A percentile compares a stretch with the other conserved stretches of the same genome.
Evolutionary conservation across 2,329 filamentous ascomycete species (phyloP).

Genomic region (Paramyrothecium sp.): DNA sequence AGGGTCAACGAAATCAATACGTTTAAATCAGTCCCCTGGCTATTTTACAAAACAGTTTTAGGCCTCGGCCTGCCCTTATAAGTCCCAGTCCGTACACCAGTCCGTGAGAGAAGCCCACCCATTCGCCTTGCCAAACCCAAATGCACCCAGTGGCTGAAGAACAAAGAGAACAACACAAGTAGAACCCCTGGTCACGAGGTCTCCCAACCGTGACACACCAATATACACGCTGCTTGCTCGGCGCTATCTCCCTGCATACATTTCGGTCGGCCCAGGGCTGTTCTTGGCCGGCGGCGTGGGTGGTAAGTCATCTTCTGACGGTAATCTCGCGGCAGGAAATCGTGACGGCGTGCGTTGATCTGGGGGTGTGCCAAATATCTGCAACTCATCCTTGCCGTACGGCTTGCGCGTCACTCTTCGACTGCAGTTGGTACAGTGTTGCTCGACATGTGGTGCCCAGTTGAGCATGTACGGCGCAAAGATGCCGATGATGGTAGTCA

Average conservation of each 20-base stretch:
- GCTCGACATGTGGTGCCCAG: background rate
- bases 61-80: too few relatives aligned
- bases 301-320: background rate
- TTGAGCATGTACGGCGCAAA: background rate
- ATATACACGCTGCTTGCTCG: background rate
- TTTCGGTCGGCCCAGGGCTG: background rate
- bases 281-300: background rate
- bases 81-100: too few relatives aligned
- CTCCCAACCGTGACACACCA: too few relatives aligned
- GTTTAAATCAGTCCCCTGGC: too few relatives aligned
- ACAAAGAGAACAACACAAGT: too few relatives aligned
- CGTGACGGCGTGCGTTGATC: background rate
- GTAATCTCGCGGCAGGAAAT: background rate
- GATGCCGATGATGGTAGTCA: background rate
- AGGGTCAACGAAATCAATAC: too few relatives aligned
- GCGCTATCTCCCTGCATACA: background rate
- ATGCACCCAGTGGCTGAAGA: too few relatives aligned
- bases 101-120: too few relatives aligned
- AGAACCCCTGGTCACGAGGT: too few relatives aligned
- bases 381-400: background rate
- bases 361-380: background rate
- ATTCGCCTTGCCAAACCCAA: too few relatives aligned
- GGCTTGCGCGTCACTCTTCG: constrained; percentile 1
- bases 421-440: constrained; percentile 4
- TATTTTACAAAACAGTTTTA: too few relatives aligned